A percentile compares a stretch with the other conserved stretches of the same genome.
Conservation (phyloP, 345 rosid genomes). For the Lumnitzera littorea region DNA sequence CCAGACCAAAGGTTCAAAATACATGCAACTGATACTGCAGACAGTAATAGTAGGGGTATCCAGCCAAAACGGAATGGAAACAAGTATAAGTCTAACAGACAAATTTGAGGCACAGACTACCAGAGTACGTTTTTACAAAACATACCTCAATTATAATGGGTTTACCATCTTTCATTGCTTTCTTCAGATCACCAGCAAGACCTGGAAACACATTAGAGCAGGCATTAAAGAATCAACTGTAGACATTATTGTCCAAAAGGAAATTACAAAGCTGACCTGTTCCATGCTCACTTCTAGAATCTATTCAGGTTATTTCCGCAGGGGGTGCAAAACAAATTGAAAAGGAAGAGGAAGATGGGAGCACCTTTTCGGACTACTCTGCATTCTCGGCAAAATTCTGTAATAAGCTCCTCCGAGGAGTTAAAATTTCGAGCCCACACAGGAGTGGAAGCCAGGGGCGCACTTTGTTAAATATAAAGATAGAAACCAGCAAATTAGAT, state of each 20-base stretch:
- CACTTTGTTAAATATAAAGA: constrained; percentile 33
- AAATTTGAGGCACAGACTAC: background rate
- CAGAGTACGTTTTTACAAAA: background rate
- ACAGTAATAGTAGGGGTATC: no score
- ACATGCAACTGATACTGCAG: no score
- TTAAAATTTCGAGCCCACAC: constrained; percentile 85
- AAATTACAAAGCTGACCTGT: no score
- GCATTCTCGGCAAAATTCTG: constrained; percentile 95
- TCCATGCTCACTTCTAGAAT: constrained; percentile 6
- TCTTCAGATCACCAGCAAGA: constrained; percentile 96
- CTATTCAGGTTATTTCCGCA: background rate
- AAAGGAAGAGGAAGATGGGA: no score
- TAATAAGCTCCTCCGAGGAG: constrained; percentile 83
- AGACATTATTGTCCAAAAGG: background rate
- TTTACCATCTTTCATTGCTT: constrained; percentile 99
- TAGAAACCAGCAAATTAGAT: constrained; percentile 3
- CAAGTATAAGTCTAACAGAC: background rate
- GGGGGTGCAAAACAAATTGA: no score
- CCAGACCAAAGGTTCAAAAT: no score
- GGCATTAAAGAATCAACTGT: no score
- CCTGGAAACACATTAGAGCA: constrained; percentile 31
- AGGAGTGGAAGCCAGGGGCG: constrained; percentile 87
- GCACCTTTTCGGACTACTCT: constrained; percentile 95
- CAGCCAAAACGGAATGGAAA: no score
- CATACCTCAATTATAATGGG: constrained; percentile 92